Percentiles rank a stretch among this genome's conserved stretches.
These are phyloP conservation scores for Leptographium procerum DNA, from an alignment of 2,329 filamentous ascomycete genomes.

Conservation along the genomic window DNA sequence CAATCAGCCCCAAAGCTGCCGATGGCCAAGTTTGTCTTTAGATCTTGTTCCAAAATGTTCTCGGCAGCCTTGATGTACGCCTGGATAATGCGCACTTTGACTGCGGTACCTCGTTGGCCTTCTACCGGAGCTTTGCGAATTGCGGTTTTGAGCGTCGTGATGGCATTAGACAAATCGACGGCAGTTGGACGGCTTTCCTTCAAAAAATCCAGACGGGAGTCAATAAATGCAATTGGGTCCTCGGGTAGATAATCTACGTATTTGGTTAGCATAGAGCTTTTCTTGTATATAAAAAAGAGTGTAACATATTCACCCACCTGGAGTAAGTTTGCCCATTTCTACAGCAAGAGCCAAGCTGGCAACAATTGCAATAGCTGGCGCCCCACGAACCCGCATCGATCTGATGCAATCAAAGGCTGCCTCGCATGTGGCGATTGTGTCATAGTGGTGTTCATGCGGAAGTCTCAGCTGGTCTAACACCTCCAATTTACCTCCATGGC, in stretches of 20 bases:
- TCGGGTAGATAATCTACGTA: constrained; percentile 29
- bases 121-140: constrained; percentile 39
- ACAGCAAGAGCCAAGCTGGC: constrained; percentile 80
- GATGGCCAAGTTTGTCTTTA: constrained; percentile 77
- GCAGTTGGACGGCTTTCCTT: constrained; percentile 85
- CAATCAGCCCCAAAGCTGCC: constrained; percentile 74
- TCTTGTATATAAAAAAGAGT: not conserved
- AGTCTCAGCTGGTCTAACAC: constrained; percentile 77
- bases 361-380: constrained; percentile 96
- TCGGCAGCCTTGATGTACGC: constrained; percentile 74
- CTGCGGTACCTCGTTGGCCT: constrained; percentile 24
- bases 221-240: constrained; percentile 60
- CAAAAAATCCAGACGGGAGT: constrained; percentile 71
- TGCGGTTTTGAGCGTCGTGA: constrained; percentile 60
- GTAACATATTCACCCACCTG: too few species aligned
- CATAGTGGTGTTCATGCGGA: constrained; percentile 70
- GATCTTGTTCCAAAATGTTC: constrained; percentile 75
- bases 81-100: constrained; percentile 44
- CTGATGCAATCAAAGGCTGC: constrained; percentile 77
- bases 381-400: constrained; percentile 69
- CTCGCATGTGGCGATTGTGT: constrained; percentile 55
- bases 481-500: constrained; percentile 57
- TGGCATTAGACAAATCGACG: constrained; percentile 87
- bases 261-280: not conserved
- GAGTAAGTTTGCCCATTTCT: too few species aligned